Conservation (phyloP, 1,284 basidiomycete genomes). For the Erythrobasidium hasegawianum region DNA sequence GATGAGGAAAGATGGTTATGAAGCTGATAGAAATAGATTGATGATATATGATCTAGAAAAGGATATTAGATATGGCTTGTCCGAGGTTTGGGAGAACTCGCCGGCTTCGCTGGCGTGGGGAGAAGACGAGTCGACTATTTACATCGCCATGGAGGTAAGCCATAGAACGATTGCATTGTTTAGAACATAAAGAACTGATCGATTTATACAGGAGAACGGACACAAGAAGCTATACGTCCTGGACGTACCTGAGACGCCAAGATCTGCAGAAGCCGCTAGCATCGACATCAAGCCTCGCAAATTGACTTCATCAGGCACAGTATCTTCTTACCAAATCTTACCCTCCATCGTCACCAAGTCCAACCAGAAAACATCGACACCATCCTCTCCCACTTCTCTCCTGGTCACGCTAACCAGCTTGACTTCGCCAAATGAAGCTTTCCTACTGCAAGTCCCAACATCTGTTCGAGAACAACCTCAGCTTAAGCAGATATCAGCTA, state of each 20-base stretch:
- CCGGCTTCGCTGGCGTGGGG: conserved; percentile 65
- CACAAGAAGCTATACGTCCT: conserved; percentile 64
- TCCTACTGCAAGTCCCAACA: conserved; percentile 50
- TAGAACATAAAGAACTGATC: no score
- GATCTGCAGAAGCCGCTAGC: conserved; percentile 53
- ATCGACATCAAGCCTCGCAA: conserved; percentile 54
- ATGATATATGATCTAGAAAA: conserved; percentile 63
- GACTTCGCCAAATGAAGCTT: conserved; percentile 68
- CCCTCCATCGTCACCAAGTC: conserved; percentile 40
- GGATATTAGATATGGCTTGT: conserved; percentile 54
- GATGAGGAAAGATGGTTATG: conserved; percentile 78
- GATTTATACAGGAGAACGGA: conserved; percentile 40
- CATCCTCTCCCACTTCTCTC: conserved; percentile 16
- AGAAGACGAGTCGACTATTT: conserved; percentile 63
- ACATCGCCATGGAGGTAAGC: conserved; percentile 68
- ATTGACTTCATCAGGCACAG: conserved; percentile 59
- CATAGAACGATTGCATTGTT: no score
- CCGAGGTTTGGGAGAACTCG: conserved; percentile 77
- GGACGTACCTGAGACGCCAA: conserved; percentile 60
- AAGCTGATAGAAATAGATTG: conserved; percentile 62
- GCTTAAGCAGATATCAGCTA: conserved; percentile 25
- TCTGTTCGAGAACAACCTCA: conserved; percentile 40
- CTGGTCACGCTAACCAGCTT: conserved; percentile 60
- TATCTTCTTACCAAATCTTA: conserved; percentile 61
- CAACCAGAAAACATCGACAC: no score